These are phyloP conservation scores for Coelastrella sp. DNA, from an alignment of 139 green algal species.

Conservation along the genomic window DNA sequence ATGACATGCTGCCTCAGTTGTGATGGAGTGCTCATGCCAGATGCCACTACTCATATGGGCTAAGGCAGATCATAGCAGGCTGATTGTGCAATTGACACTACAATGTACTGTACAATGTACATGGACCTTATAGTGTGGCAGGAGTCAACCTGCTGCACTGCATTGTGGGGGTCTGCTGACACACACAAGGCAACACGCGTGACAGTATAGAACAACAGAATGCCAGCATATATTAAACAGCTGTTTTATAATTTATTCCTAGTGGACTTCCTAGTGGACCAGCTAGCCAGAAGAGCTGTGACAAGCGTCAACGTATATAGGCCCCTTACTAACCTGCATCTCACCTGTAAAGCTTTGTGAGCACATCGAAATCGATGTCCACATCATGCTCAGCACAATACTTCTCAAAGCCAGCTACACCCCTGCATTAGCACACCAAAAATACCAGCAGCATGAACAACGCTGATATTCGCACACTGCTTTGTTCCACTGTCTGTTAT, in stretches of 20 bases:
- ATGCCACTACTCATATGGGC: not conserved
- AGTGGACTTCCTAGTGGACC: too few relatives aligned
- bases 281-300: too few relatives aligned
- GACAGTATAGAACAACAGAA: too few relatives aligned
- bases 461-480: too few relatives aligned
- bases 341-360: slow-evolving; percentile 16
- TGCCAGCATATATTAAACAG: too few relatives aligned
- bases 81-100: too few relatives aligned
- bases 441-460: not conserved
- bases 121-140: not conserved
- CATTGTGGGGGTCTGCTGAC: not conserved
- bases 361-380: not conserved
- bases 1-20: not conserved
- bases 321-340: not conserved
- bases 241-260: too few relatives aligned
- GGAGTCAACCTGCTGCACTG: not conserved
- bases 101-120: not conserved
- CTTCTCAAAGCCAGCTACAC: slow-evolving; percentile 32
- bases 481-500: too few relatives aligned
- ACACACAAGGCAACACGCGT: too few relatives aligned
- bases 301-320: too few relatives aligned
- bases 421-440: not conserved
- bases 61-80: too few relatives aligned
- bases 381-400: slow-evolving; percentile 28
- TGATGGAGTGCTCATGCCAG: not conserved